A percentile compares a stretch with the other conserved stretches of the same genome.
phyloP scores from a whole-genome alignment of 495 filamentous ascomycete genomes.

The Cercophora scortea region DNA sequence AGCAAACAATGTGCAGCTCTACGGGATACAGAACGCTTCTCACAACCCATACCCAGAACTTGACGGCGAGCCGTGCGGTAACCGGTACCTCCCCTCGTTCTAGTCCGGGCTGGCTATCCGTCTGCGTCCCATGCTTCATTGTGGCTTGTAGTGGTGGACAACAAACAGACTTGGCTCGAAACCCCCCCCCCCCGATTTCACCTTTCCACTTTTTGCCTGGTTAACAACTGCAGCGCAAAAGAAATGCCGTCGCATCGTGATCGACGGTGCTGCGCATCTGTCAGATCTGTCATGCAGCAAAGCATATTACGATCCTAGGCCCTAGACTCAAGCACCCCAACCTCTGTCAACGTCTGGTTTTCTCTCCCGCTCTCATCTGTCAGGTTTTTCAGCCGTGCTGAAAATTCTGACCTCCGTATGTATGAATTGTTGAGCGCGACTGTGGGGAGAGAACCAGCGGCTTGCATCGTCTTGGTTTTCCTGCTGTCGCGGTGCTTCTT shows the following conservation, averaged over 20 bases:
- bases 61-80: no score
- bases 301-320: neutral
- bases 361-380: neutral
- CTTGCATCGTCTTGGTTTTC: slow-evolving; percentile 1
- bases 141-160: neutral
- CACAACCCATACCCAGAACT: no score
- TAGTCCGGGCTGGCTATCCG: no score
- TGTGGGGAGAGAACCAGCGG: no score
- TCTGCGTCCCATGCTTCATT: no score
- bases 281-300: slow-evolving; percentile 29
- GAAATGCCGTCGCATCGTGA: slow-evolving; percentile 24
- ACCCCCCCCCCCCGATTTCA: neutral
- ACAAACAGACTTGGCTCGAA: neutral
- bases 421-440: no score
- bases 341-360: neutral
- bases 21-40: no score
- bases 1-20: no score
- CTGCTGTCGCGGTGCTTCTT: neutral
- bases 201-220: neutral
- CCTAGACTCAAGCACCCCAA: neutral
- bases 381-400: neutral
- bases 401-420: neutral
- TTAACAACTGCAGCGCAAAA: neutral
- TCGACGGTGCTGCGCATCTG: slow-evolving; percentile 26
- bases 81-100: no score